Evolutionary conservation across 2,329 filamentous ascomycete genomes (phyloP), one percentile per base, ranked within the genome.

Genomic region (Dryadomyces quercus-mongolicae): DNA sequence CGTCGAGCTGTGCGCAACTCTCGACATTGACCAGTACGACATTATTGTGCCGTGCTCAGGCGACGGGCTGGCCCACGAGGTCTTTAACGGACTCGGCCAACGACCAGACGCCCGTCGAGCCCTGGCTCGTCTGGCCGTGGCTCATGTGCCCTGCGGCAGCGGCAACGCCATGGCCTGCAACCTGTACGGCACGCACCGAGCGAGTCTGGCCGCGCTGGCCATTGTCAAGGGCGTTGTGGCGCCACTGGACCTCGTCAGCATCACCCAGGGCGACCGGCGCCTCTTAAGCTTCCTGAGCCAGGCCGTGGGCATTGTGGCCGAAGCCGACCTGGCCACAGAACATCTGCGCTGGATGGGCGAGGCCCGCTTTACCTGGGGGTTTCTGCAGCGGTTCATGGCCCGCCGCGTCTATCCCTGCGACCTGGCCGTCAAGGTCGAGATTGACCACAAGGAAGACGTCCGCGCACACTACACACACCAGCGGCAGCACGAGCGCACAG

Each of bases 81-180:
- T 95, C 9, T 95, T 96, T 73, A 97, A 98, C 65, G 93, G 93
- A 0, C 71, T 98, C 36, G 90, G 81, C 15, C 85, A 82, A 68
- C 83, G 89, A 43, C 65, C 76, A 5, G 87, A 96, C 68, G 90
- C 90, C 20, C 74, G 76, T 36, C 77, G 77, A 54, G 93, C 92
- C 0, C 71, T 98, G 57, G 71, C 75, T 21, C 86, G 84, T 62
- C 71, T 97, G 15, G 88, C 93, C 1, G 82, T 98, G 2, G 85
- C 84, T 21, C 88, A 95, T 64, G 76, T 98, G 40, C 93, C 93
- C 1, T 95, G 91, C 64, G 93, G 93, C 15, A 93, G 88, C 51
- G 93, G 93, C 6, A 98, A 98, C 67, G 93, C 88, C 21, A 86
- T 97, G 82, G 87, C 88, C 58, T 84, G 86, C 71, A 97, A 96